Evolutionary conservation across 768 basidiomycete species (phyloP), one percentile per base, ranked within the genome.

Genomic region (Hortiboletus flavorubellus): DNA sequence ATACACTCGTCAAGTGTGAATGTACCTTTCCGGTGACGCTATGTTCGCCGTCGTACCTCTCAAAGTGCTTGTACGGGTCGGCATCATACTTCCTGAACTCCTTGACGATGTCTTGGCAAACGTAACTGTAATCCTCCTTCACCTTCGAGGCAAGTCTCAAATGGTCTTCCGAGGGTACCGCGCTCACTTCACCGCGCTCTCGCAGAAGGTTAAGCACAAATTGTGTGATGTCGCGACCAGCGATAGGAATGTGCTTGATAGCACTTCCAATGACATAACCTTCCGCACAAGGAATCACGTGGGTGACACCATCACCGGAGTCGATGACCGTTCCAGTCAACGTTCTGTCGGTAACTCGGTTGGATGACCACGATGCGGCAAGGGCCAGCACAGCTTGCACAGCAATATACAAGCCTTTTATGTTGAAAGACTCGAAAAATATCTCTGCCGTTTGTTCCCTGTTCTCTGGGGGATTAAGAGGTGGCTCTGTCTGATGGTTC

Each of bases 371-470:
- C 1, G 93, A 95, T 0, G 96, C 96, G 5, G 97, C 97, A 59
- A 99, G 89, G 0, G 97, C 97, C 10, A 99, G 86, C 6, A 99
- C 97, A 35, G 97, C 97, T 71, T 98, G 97, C 0, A 99, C 97
- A 49, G 95, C 97, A 64, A 99, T 98, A 73, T 98, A 98, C 42
- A 98, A 81, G 21, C 96, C 96, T 69, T 94, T 91, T 76, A 98
- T 95, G 75, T 98, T 98, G 85, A 99, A 99, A 0, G 93, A 96
- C 75, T 99, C 97, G 72, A 98, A 99, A 82, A 99, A 98, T 76
- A 98, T 98, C 70, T 98, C 96, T 18, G 97, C 97, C 0, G 96
- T 98, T 72, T 96, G 96, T 73, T 99, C 97, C 64, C 97, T 82
- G 77, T 98, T 99, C 77, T 99, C 97, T 2, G 97, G 97, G 0